A percentile compares a stretch with the other conserved stretches of the same genome.
phyloP scores from a whole-genome alignment of 2,329 filamentous ascomycete species.

The Ascochyta viciae-villosae region DNA sequence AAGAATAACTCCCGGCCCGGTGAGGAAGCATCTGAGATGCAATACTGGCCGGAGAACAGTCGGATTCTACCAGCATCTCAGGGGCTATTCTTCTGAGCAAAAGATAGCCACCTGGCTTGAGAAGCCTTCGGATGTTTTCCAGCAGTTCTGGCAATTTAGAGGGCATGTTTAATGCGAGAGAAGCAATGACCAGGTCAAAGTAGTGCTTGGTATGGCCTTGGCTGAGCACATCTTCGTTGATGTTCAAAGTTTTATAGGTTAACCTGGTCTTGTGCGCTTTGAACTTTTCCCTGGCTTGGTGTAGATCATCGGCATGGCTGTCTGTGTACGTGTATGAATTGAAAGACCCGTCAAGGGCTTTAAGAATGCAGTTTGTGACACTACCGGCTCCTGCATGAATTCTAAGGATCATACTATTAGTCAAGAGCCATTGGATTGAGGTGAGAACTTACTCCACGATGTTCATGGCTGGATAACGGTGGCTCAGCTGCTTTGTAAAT shows the following conservation, averaged over 20 bases:
- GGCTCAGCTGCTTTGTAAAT: neutral
- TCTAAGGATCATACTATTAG: slow-evolving; percentile 11
- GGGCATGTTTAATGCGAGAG: slow-evolving; percentile 24
- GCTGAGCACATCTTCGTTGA: slow-evolving; percentile 4
- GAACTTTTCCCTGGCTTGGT: neutral
- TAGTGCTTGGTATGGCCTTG: slow-evolving; percentile 21
- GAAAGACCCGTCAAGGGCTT: slow-evolving; percentile 3
- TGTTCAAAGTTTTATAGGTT: slow-evolving; percentile 17
- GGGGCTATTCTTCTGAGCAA: slow-evolving; percentile 1
- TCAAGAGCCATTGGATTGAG: too few relatives aligned
- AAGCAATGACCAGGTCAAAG: slow-evolving; percentile 30
- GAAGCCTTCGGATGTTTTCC: slow-evolving; percentile 20
- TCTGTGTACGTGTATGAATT: slow-evolving; percentile 28
- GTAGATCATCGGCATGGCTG: slow-evolving; percentile 6
- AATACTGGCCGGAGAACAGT: too few relatives aligned
- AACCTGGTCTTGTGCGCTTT: slow-evolving; percentile 6
- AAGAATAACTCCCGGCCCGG: neutral
- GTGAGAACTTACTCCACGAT: neutral
- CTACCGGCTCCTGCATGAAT: slow-evolving; percentile 11
- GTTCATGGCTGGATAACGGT: slow-evolving; percentile 7
- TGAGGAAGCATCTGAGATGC: neutral
- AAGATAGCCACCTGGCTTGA: slow-evolving; percentile 53
- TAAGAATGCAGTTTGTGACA: slow-evolving; percentile 12
- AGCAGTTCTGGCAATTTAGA: slow-evolving; percentile 16
- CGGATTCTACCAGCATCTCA: too few relatives aligned